These are phyloP conservation scores for Camellia lanceoleosa DNA, from an alignment of 148 eudicot species.

Conservation along the genomic window DNA sequence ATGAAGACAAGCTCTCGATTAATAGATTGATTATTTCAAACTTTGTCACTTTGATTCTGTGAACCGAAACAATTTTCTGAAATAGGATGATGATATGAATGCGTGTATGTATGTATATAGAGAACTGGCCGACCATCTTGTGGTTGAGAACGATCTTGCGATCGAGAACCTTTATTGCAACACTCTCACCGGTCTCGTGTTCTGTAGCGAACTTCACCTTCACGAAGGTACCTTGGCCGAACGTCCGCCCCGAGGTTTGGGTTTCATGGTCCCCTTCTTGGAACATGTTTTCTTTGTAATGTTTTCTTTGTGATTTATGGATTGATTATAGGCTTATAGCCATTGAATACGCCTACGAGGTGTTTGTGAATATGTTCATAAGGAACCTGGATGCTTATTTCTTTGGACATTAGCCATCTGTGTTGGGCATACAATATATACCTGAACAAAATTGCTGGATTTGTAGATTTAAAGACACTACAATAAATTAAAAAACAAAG, in stretches of 20 bases:
- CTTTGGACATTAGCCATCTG: too few species aligned
- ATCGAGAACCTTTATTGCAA: neutral
- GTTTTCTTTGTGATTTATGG: too few species aligned
- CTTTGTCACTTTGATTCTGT: too few species aligned
- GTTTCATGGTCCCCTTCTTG: neutral
- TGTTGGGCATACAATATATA: too few species aligned
- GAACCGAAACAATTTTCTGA: too few species aligned
- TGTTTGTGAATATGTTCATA: too few species aligned
- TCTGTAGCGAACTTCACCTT: neutral
- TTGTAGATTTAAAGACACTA: too few species aligned
- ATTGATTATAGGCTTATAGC: too few species aligned
- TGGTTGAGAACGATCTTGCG: neutral
- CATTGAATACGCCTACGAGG: neutral
- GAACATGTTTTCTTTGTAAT: neutral
- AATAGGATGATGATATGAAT: too few species aligned
- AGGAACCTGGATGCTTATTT: neutral
- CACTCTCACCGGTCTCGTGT: neutral
- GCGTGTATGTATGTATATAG: neutral
- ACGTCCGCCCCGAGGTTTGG: neutral
- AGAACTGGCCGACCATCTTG: neutral
- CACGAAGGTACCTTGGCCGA: neutral
- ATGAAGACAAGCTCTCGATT: too few species aligned
- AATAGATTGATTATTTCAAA: too few species aligned
- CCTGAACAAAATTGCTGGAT: neutral
- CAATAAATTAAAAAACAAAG: too few species aligned